phyloP scores from a whole-genome alignment of 345 rosid genomes.

The Cochlearia excelsa region DNA sequence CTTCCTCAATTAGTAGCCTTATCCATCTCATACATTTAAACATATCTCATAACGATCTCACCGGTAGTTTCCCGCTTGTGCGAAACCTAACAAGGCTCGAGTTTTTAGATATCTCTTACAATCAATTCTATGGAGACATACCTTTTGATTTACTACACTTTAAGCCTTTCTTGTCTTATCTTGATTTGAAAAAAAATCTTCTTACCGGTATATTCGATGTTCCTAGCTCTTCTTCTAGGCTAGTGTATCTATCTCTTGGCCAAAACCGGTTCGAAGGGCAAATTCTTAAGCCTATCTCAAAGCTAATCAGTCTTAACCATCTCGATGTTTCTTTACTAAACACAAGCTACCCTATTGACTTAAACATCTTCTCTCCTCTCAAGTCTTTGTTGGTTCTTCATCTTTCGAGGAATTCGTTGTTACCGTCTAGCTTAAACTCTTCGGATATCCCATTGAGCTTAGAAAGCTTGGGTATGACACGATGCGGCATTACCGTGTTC shows the following conservation, averaged over 20 bases:
- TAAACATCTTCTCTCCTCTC: neutral
- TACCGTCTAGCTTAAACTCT: neutral
- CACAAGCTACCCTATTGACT: slow-evolving; percentile 3
- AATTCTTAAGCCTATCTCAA: slow-evolving; percentile 8
- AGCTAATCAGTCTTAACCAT: neutral
- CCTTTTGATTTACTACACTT: slow-evolving; percentile 4
- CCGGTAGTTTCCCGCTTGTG: slow-evolving; percentile 13
- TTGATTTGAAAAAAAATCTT: neutral
- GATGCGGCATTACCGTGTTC: neutral
- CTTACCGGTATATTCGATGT: neutral
- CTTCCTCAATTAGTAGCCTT: slow-evolving; percentile 15
- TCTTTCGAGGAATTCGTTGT: neutral
- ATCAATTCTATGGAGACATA: slow-evolving; percentile 9
- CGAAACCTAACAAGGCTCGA: neutral
- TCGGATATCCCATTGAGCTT: neutral
- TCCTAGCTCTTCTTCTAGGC: slow-evolving; percentile 13
- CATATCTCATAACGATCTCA: slow-evolving; percentile 11
- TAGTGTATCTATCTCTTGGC: neutral
- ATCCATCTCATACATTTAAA: neutral
- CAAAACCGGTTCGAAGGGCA: neutral
- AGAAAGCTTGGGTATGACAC: neutral
- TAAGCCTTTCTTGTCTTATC: slow-evolving; percentile 13
- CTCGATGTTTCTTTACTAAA: neutral
- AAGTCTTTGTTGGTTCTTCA: neutral
- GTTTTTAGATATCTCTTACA: neutral